These are phyloP conservation scores for Blastomyces parvus DNA, from an alignment of 2,329 filamentous ascomycete species.

Conservation along the genomic window DNA sequence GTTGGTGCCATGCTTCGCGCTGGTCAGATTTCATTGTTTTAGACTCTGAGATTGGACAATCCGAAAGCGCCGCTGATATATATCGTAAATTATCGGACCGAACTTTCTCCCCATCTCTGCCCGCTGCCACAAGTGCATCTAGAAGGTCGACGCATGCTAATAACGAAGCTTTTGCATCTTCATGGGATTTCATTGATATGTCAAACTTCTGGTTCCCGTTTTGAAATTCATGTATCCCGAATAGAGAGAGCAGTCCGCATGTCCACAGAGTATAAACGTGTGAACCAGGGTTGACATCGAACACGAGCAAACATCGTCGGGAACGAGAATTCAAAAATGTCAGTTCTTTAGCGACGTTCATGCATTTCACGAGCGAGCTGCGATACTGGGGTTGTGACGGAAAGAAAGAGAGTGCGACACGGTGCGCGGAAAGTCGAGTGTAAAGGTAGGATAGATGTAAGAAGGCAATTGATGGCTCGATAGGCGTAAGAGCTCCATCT, in stretches of 20 bases:
- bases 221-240: slow-evolving; percentile 9
- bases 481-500: background rate
- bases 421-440: slow-evolving; percentile 10
- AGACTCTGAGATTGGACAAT: background rate
- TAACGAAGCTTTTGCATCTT: slow-evolving; percentile 1
- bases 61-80: slow-evolving; percentile 4
- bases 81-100: slow-evolving; percentile 8
- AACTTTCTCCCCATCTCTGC: slow-evolving; percentile 9
- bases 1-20: slow-evolving; percentile 1
- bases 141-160: slow-evolving; percentile 6
- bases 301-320: slow-evolving; percentile 8
- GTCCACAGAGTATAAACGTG: slow-evolving; percentile 14
- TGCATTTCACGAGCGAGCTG: slow-evolving; percentile 8
- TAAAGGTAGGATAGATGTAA: slow-evolving; percentile 13
- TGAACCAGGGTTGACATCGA: slow-evolving; percentile 13
- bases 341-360: slow-evolving; percentile 8
- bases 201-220: slow-evolving; percentile 1
- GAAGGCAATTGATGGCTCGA: slow-evolving; percentile 13
- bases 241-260: slow-evolving; percentile 13
- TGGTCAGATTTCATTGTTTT: background rate
- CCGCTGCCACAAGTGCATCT: slow-evolving; percentile 6
- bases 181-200: background rate
- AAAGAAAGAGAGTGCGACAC: slow-evolving; percentile 12
- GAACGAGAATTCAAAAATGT: slow-evolving; percentile 9
- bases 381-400: slow-evolving; percentile 8